These are phyloP conservation scores for Lichtheimia ramosa DNA, from an alignment of 371 early-diverging fungal genomes.

Conservation along the genomic window DNA sequence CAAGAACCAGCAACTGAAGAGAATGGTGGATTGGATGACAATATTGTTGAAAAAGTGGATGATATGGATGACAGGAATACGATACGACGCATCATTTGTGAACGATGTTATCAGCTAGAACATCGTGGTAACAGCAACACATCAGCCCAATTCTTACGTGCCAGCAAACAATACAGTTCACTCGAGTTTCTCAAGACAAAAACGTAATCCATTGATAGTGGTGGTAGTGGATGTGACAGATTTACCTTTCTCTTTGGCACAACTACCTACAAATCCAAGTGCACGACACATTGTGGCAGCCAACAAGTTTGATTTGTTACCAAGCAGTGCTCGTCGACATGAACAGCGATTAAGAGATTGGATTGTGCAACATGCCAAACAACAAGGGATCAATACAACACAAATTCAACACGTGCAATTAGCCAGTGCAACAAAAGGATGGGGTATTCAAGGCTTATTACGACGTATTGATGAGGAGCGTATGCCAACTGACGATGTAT, in stretches of 20 bases:
- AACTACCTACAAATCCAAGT: conserved; percentile 41
- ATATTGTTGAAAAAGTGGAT: conserved; percentile 1
- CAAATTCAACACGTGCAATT: conserved; percentile 51
- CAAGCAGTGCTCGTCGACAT: conserved; percentile 44
- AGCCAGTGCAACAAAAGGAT: conserved; percentile 65
- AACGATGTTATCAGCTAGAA: conserved; percentile 58
- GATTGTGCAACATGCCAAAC: conserved; percentile 49
- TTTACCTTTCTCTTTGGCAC: conserved; percentile 59
- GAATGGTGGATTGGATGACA: neutral
- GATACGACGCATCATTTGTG: conserved; percentile 47
- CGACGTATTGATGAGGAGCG: conserved; percentile 44
- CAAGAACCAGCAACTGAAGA: conserved; percentile 11
- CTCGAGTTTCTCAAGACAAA: conserved; percentile 59
- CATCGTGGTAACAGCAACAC: conserved; percentile 38
- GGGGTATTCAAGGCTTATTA: conserved; percentile 54
- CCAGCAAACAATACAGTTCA: conserved; percentile 55
- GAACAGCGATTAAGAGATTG: conserved; percentile 57
- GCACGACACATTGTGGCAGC: conserved; percentile 61
- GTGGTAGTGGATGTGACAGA: conserved; percentile 67
- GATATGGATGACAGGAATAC: conserved; percentile 15
- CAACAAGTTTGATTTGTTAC: conserved; percentile 71
- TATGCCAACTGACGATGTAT: conserved; percentile 61
- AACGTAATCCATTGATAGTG: conserved; percentile 52
- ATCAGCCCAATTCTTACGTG: conserved; percentile 43
- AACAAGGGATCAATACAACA: conserved; percentile 33